Conservation (phyloP, 1,284 basidiomycete genomes). For the Cryptococcus sp. region DNA sequence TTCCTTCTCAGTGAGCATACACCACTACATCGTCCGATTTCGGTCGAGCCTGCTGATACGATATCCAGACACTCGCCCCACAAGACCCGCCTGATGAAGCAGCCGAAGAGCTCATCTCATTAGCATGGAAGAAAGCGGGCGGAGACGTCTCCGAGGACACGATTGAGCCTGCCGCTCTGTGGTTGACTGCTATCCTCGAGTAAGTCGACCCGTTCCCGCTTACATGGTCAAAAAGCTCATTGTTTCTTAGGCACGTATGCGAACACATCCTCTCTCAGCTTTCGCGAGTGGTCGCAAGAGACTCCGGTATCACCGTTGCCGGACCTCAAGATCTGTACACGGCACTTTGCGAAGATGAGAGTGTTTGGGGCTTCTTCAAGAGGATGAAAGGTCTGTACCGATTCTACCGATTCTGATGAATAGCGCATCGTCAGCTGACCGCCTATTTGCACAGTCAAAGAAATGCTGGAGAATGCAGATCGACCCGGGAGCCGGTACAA, state of each 20-base stretch:
- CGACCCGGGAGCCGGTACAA: slow-evolving; percentile 15
- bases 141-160: slow-evolving; percentile 45
- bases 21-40: not conserved
- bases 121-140: slow-evolving; percentile 40
- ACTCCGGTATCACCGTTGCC: slow-evolving; percentile 69
- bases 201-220: slow-evolving; percentile 54
- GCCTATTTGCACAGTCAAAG: slow-evolving; percentile 28
- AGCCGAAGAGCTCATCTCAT: slow-evolving; percentile 20
- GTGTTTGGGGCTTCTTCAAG: slow-evolving; percentile 79
- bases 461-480: slow-evolving; percentile 33
- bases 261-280: slow-evolving; percentile 69
- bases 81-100: slow-evolving; percentile 20
- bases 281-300: slow-evolving; percentile 76
- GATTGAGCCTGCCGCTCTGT: slow-evolving; percentile 78
- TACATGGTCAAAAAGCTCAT: not conserved
- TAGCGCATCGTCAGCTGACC: not conserved
- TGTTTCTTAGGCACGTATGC: slow-evolving; percentile 62
- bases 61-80: slow-evolving; percentile 42
- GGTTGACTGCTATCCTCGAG: slow-evolving; percentile 91
- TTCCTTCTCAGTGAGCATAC: slow-evolving; percentile 46
- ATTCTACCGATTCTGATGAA: not conserved
- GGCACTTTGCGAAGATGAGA: slow-evolving; percentile 82
- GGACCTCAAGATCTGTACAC: slow-evolving; percentile 77
- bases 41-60: no score
- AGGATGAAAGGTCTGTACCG: slow-evolving; percentile 70